Conservation (phyloP, 768 basidiomycete genomes). For the Agrocybe praecox region DNA sequence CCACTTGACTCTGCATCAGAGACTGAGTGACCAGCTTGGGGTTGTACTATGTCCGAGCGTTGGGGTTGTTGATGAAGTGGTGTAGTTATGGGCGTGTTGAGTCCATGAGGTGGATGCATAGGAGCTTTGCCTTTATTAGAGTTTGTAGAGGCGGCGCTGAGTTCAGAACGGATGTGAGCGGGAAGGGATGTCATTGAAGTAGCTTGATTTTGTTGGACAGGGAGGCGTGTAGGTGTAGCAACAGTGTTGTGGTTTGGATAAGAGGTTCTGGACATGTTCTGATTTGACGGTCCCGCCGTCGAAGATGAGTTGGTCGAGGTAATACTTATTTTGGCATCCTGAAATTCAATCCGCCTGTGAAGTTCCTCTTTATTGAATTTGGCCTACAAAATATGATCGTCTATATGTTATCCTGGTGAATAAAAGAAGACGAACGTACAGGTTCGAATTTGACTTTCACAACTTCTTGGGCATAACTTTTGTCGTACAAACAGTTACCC, state of each 20-base stretch:
- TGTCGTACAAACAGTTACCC: constrained; percentile 98
- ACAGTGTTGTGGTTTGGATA: constrained; percentile 11
- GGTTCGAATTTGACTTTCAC: constrained; percentile 84
- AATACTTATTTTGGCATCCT: constrained; percentile 43
- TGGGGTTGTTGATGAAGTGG: constrained; percentile 15
- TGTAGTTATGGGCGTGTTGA: constrained; percentile 35
- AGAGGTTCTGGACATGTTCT: constrained; percentile 3
- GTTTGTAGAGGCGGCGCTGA: constrained; percentile 11
- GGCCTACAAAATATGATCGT: constrained; percentile 35
- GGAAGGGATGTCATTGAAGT: constrained; percentile 38
- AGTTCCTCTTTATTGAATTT: constrained; percentile 72
- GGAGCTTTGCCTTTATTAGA: constrained; percentile 11
- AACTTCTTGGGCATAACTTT: constrained; percentile 81
- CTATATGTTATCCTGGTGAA: neutral
- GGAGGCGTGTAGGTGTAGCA: constrained; percentile 20
- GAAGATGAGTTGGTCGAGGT: constrained; percentile 8
- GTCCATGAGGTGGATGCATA: constrained; percentile 3
- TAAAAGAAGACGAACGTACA: constrained; percentile 45
- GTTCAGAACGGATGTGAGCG: constrained; percentile 37
- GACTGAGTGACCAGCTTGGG: too few species aligned
- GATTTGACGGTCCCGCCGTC: constrained; percentile 9
- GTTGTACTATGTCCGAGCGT: constrained; percentile 10
- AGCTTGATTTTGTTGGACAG: constrained; percentile 22
- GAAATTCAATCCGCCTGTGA: constrained; percentile 72
- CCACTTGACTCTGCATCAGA: constrained; percentile 9